Percentiles rank a stretch among this genome's conserved stretches.
phyloP scores from a whole-genome alignment of 179 eudicot genomes.

The Heliamphora pulchella region DNA sequence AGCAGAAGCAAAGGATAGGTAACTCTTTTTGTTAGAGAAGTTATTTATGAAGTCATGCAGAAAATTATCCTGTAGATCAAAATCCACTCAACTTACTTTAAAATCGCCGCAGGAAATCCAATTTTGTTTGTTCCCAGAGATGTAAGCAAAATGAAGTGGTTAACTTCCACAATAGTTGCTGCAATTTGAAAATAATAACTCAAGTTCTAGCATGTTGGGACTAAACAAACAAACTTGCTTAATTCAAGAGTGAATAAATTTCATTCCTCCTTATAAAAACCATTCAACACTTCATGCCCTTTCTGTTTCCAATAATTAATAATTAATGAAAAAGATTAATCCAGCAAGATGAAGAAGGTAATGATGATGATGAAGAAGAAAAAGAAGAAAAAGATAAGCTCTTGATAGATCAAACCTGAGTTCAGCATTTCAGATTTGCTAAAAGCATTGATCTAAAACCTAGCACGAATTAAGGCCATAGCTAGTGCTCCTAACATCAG shows the following conservation, averaged over 20 bases:
- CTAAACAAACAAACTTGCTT: constrained; percentile 6
- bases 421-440: neutral
- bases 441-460: neutral
- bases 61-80: constrained; percentile 11
- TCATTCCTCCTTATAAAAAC: neutral
- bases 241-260: constrained; percentile 12
- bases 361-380: neutral
- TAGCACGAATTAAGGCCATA: neutral
- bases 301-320: neutral
- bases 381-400: neutral
- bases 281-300: neutral
- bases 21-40: neutral
- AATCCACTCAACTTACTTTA: constrained; percentile 48
- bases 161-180: constrained; percentile 60
- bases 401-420: neutral
- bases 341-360: neutral
- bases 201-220: neutral
- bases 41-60: neutral
- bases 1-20: constrained; percentile 19
- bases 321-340: neutral
- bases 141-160: constrained; percentile 69
- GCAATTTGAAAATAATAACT: constrained; percentile 24
- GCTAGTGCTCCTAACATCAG: neutral
- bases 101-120: constrained; percentile 83
- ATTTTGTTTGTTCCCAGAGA: constrained; percentile 79